A percentile compares a stretch with the other conserved stretches of the same genome.
Evolutionary conservation across 169 alveolate genomes (phyloP).

Genomic region (Neospora caninum): DNA sequence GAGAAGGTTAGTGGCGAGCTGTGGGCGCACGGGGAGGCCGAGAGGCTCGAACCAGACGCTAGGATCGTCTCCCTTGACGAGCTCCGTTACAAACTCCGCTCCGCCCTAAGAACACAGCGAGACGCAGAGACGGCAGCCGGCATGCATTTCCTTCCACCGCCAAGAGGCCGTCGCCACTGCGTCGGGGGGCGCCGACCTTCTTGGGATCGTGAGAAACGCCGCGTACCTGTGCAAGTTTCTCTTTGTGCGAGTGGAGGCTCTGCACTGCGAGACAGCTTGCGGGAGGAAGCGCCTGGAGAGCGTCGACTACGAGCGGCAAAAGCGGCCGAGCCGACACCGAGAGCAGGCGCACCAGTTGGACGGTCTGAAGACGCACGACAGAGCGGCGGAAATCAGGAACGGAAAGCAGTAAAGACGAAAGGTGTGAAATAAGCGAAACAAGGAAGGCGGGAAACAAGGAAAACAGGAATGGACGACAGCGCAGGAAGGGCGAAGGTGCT

Average conservation of each 20-base stretch:
- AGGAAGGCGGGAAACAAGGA: neutral
- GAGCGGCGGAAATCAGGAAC: too few species aligned
- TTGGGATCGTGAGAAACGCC: too few species aligned
- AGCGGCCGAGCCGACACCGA: constrained; percentile 36
- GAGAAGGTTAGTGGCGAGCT: constrained; percentile 14
- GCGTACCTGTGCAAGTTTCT: constrained; percentile 53
- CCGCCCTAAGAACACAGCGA: constrained; percentile 39
- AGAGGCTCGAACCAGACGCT: constrained; percentile 34
- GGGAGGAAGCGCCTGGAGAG: neutral
- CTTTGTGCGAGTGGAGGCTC: constrained; percentile 40
- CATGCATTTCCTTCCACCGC: neutral
- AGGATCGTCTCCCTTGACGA: constrained; percentile 49
- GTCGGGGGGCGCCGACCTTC: too few species aligned
- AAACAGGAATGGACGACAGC: too few species aligned
- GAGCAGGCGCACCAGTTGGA: constrained; percentile 51
- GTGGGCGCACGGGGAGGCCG: neutral
- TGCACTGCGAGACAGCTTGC: constrained; percentile 12
- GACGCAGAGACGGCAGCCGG: neutral
- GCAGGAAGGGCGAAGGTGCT: too few species aligned
- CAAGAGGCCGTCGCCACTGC: too few species aligned
- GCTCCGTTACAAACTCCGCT: constrained; percentile 50
- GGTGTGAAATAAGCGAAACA: neutral
- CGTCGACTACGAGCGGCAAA: neutral
- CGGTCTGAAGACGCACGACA: neutral
- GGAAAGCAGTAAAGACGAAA: too few species aligned